phyloP scores from a whole-genome alignment of 495 filamentous ascomycete genomes.

The Pseudevernia furfuracea region DNA sequence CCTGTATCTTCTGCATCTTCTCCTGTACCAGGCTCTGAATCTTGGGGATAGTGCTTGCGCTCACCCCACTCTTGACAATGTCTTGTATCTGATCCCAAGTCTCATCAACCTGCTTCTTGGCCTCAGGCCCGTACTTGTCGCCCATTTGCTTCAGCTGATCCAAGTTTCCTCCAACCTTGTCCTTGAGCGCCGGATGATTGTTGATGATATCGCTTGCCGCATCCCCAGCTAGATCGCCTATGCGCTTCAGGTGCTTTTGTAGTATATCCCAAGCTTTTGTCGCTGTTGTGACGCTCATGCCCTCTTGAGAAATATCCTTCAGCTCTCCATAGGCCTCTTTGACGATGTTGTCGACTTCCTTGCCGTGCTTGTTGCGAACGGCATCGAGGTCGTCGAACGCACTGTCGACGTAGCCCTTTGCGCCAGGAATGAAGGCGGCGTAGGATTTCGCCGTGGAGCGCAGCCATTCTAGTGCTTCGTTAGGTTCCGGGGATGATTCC shows the following conservation, averaged over 20 bases:
- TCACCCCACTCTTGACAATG: constrained; percentile 47
- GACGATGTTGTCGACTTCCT: constrained; percentile 57
- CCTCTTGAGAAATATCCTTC: constrained; percentile 41
- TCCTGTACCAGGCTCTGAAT: constrained; percentile 54
- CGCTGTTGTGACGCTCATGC: constrained; percentile 45
- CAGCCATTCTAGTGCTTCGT: constrained; percentile 50
- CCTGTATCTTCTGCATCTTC: constrained; percentile 51
- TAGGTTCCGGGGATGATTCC: constrained; percentile 47
- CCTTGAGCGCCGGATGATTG: constrained; percentile 58
- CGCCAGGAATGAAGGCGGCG: constrained; percentile 60
- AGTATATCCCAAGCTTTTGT: constrained; percentile 46
- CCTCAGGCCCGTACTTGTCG: constrained; percentile 57
- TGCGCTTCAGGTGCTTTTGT: constrained; percentile 41
- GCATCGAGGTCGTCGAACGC: constrained; percentile 57
- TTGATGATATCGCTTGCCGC: constrained; percentile 51
- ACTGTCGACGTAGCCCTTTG: constrained; percentile 48
- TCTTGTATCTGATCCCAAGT: constrained; percentile 54
- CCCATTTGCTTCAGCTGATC: constrained; percentile 57
- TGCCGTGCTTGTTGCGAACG: constrained; percentile 48
- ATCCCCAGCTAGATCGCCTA: constrained; percentile 49
- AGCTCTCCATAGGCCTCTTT: constrained; percentile 52
- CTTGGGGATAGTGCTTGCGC: constrained; percentile 41
- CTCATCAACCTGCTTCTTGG: constrained; percentile 59
- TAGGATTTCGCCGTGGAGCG: constrained; percentile 52
- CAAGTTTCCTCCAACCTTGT: constrained; percentile 55